Conservation (phyloP, 345 rosid genomes). For the Gossypioides kirkii region DNA sequence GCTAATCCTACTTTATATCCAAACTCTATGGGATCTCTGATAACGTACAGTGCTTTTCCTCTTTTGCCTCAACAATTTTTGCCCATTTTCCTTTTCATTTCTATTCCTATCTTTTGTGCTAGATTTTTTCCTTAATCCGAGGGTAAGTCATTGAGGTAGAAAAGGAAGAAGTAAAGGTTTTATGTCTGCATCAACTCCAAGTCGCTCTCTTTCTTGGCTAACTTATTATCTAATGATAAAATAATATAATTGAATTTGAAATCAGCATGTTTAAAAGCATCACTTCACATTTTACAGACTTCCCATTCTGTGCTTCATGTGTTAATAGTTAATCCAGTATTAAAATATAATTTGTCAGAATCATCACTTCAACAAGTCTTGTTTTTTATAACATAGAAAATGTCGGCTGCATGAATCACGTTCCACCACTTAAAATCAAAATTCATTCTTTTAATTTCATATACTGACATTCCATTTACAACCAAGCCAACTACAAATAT, state of each 20-base stretch:
- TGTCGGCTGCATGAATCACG: slow-evolving; percentile 36
- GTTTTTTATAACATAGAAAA: not conserved
- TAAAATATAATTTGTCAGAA: not conserved
- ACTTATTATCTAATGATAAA: not conserved
- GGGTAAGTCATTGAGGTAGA: not conserved
- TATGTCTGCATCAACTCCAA: slow-evolving; percentile 4
- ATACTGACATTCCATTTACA: not conserved
- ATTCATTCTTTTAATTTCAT: not conserved
- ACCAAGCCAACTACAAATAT: not conserved
- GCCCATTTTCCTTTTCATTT: not conserved
- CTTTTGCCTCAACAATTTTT: slow-evolving; percentile 1
- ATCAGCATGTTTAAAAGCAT: not conserved
- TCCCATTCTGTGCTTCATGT: not conserved
- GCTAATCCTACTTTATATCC: slow-evolving; percentile 5
- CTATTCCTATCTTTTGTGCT: not conserved
- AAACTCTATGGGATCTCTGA: slow-evolving; percentile 1
- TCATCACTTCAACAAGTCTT: not conserved
- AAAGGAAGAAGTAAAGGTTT: not conserved
- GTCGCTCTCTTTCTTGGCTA: slow-evolving; percentile 9
- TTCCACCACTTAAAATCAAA: slow-evolving; percentile 16
- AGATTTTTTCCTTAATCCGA: not conserved
- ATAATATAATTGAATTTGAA: not conserved
- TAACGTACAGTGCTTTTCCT: slow-evolving; percentile 25
- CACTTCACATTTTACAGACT: not conserved
- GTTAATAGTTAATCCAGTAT: not conserved